A percentile compares a stretch with the other conserved stretches of the same genome.
Conservation (phyloP, 2,329 filamentous ascomycete genomes). For the Trichoderma cornu-damae region DNA sequence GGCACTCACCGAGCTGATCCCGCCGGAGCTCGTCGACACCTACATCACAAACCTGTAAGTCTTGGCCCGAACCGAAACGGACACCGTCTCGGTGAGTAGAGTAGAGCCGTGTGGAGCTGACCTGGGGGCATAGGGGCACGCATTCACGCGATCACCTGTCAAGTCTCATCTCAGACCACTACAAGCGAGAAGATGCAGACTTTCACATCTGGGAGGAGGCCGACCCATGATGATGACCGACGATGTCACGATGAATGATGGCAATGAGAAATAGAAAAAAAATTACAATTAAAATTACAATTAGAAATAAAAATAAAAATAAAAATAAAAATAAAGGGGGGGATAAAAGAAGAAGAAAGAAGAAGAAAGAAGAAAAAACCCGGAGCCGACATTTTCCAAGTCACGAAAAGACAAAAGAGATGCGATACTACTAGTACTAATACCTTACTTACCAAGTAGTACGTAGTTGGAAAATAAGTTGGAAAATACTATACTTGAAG, state of each 20-base stretch:
- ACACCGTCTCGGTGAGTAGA: neutral
- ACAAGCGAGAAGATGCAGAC: slow-evolving; percentile 66
- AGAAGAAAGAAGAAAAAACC: too few relatives aligned
- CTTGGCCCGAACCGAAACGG: neutral
- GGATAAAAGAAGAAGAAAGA: too few relatives aligned
- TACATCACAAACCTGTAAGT: slow-evolving; percentile 74
- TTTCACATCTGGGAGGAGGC: slow-evolving; percentile 45
- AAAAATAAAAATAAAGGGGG: neutral
- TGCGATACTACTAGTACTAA: too few relatives aligned
- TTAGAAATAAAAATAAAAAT: neutral
- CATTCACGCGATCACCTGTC: slow-evolving; percentile 69
- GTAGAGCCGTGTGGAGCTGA: neutral
- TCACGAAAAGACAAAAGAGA: too few relatives aligned
- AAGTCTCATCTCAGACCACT: slow-evolving; percentile 68
- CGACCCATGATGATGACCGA: slow-evolving; percentile 23
- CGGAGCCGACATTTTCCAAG: too few relatives aligned
- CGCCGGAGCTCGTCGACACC: slow-evolving; percentile 67
- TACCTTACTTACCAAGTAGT: too few relatives aligned
- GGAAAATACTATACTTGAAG: too few relatives aligned
- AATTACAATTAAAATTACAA: neutral
- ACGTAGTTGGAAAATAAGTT: too few relatives aligned
- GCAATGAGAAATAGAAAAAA: slow-evolving; percentile 6
- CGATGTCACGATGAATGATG: neutral
- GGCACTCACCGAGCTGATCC: slow-evolving; percentile 77
- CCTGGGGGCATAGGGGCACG: slow-evolving; percentile 47